phyloP scores from a whole-genome alignment of 768 basidiomycete species.

The Tephrocybe sp. region DNA sequence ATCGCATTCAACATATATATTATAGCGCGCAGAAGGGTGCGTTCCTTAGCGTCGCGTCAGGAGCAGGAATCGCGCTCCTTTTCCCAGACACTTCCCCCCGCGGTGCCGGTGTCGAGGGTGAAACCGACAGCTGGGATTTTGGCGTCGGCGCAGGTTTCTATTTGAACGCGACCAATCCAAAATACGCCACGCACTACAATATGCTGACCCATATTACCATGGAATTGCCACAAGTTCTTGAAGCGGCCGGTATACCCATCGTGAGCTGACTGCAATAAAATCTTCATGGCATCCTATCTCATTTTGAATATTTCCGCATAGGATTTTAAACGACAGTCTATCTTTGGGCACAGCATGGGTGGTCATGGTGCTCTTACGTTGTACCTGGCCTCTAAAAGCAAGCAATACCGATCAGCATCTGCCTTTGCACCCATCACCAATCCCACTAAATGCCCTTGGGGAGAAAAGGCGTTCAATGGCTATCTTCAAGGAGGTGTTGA shows the following conservation, averaged over 20 bases:
- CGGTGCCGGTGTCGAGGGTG: conserved; percentile 82
- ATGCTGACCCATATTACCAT: conserved; percentile 84
- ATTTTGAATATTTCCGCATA: conserved; percentile 25
- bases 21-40: conserved; percentile 87
- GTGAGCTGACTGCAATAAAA: conserved; percentile 39
- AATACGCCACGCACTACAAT: conserved; percentile 74
- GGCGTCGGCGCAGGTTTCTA: conserved; percentile 98
- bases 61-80: conserved; percentile 84
- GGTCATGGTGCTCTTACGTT: conserved; percentile 93
- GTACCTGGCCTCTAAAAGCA: conserved; percentile 73
- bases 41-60: conserved; percentile 82
- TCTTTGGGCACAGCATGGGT: conserved; percentile 97
- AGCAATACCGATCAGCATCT: conserved; percentile 80
- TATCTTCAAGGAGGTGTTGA: conserved; percentile 76
- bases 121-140: conserved; percentile 85
- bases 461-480: conserved; percentile 84
- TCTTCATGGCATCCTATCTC: not conserved
- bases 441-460: conserved; percentile 87
- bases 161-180: conserved; percentile 80
- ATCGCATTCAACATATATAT: not conserved
- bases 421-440: conserved; percentile 88
- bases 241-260: conserved; percentile 70
- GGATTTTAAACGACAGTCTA: conserved; percentile 82
- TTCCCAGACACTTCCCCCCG: conserved; percentile 97
- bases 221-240: conserved; percentile 81